phyloP scores from a whole-genome alignment of 179 eudicot species.

The Gypsophila paniculata region DNA sequence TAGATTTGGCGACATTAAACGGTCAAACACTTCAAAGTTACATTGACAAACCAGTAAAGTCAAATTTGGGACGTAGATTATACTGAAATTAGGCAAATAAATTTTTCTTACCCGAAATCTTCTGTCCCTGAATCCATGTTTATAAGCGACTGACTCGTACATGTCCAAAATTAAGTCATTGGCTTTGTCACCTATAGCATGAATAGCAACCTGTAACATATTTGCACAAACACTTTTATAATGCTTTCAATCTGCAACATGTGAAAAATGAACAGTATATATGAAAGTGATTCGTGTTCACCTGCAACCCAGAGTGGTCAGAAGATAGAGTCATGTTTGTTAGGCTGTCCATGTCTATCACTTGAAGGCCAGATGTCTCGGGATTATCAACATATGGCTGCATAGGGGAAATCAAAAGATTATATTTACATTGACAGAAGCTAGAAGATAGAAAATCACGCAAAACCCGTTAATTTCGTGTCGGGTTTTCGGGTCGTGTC shows the following conservation, averaged over 20 bases:
- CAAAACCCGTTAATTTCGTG: no score
- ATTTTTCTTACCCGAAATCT: constrained; percentile 65
- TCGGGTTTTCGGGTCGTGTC: no score
- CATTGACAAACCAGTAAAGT: no score
- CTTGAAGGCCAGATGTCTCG: constrained; percentile 67
- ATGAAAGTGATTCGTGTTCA: constrained; percentile 27
- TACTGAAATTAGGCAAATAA: background rate
- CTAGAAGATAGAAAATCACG: no score
- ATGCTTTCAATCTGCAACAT: background rate
- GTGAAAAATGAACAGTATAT: background rate
- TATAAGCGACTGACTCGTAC: constrained; percentile 62
- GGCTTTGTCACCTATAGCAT: constrained; percentile 92
- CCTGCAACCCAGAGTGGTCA: constrained; percentile 82
- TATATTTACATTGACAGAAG: no score
- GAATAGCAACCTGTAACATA: constrained; percentile 67
- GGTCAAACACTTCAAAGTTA: no score
- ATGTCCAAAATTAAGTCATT: constrained; percentile 78
- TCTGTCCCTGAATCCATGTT: constrained; percentile 69
- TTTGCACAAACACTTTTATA: constrained; percentile 1
- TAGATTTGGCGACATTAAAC: no score
- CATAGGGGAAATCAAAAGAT: background rate
- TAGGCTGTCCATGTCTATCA: constrained; percentile 55
- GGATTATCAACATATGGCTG: constrained; percentile 84
- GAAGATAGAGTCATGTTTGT: constrained; percentile 56
- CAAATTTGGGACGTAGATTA: no score